These are phyloP conservation scores for Neurospora sublineolata DNA, from an alignment of 495 filamentous ascomycete genomes.

Conservation along the genomic window DNA sequence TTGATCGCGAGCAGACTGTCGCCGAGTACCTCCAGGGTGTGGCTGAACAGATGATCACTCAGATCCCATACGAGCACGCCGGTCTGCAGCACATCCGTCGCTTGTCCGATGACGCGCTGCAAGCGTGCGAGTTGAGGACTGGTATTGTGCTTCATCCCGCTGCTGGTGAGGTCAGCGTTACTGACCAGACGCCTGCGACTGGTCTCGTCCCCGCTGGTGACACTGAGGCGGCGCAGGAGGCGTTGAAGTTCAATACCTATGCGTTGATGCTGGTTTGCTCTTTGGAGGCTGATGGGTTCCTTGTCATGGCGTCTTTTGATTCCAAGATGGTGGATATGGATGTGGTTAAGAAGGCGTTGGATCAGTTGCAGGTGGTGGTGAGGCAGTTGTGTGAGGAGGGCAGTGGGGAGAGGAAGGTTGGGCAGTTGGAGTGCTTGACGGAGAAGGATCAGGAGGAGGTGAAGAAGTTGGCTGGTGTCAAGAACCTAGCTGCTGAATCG, in stretches of 20 bases:
- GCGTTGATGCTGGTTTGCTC: constrained; percentile 53
- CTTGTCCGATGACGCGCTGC: constrained; percentile 47
- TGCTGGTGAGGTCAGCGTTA: constrained; percentile 17
- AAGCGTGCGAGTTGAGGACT: constrained; percentile 49
- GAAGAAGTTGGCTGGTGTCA: constrained; percentile 1
- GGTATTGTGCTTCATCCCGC: constrained; percentile 38
- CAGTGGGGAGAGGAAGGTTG: constrained; percentile 11
- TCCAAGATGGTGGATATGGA: constrained; percentile 26
- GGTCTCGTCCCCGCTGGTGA: constrained; percentile 39
- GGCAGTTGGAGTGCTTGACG: constrained; percentile 16
- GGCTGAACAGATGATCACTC: constrained; percentile 39
- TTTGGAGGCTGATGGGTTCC: constrained; percentile 42
- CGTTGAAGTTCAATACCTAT: constrained; percentile 57
- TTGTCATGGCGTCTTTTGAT: constrained; percentile 54
- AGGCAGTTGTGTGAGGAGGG: constrained; percentile 20
- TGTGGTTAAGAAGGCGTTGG: constrained; percentile 23
- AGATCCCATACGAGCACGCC: constrained; percentile 52
- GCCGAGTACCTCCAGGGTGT: constrained; percentile 36
- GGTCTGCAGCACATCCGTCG: constrained; percentile 59
- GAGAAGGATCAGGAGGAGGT: constrained; percentile 15
- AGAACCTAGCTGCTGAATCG: background rate
- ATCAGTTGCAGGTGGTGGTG: constrained; percentile 18
- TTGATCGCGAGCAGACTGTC: constrained; percentile 16
- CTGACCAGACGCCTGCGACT: constrained; percentile 30
- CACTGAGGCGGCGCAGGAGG: constrained; percentile 46